Conservation (phyloP, 2,329 filamentous ascomycete species). For the Fusarium globosum region DNA sequence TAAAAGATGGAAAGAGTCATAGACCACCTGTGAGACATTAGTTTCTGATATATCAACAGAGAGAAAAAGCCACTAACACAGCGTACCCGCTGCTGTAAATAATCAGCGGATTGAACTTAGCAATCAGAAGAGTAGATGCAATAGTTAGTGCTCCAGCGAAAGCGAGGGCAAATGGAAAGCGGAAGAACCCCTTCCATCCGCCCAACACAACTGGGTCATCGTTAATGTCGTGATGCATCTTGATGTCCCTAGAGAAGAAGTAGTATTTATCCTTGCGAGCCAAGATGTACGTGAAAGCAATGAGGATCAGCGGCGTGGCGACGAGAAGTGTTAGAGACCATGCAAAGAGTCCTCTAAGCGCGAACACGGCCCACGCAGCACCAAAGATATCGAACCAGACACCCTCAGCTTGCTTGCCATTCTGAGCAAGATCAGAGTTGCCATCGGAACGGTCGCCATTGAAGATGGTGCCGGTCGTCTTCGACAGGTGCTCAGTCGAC, state of each 20-base stretch:
- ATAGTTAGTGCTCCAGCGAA: slow-evolving; percentile 76
- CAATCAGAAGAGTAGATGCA: slow-evolving; percentile 78
- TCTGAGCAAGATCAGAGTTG: slow-evolving; percentile 70
- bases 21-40: slow-evolving; percentile 67
- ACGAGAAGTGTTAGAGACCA: slow-evolving; percentile 87
- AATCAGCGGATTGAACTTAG: slow-evolving; percentile 88
- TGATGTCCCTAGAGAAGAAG: slow-evolving; percentile 75
- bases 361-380: slow-evolving; percentile 79
- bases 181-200: slow-evolving; percentile 84
- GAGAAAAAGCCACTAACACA: slow-evolving; percentile 59
- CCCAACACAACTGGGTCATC: slow-evolving; percentile 72
- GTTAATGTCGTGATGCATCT: slow-evolving; percentile 67
- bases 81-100: slow-evolving; percentile 90
- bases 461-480: slow-evolving; percentile 74
- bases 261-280: slow-evolving; percentile 85
- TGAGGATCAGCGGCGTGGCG: slow-evolving; percentile 78
- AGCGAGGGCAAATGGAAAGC: slow-evolving; percentile 80
- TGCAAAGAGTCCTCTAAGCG: slow-evolving; percentile 85
- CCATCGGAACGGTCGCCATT: slow-evolving; percentile 66
- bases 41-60: background rate
- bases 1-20: slow-evolving; percentile 89
- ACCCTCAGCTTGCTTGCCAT: slow-evolving; percentile 73
- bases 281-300: slow-evolving; percentile 75
- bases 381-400: slow-evolving; percentile 98
- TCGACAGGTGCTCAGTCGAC: slow-evolving; percentile 77